Evolutionary conservation across 768 basidiomycete species (phyloP), one percentile per base, ranked within the genome.

Genomic region (Termitomyces sp.): DNA sequence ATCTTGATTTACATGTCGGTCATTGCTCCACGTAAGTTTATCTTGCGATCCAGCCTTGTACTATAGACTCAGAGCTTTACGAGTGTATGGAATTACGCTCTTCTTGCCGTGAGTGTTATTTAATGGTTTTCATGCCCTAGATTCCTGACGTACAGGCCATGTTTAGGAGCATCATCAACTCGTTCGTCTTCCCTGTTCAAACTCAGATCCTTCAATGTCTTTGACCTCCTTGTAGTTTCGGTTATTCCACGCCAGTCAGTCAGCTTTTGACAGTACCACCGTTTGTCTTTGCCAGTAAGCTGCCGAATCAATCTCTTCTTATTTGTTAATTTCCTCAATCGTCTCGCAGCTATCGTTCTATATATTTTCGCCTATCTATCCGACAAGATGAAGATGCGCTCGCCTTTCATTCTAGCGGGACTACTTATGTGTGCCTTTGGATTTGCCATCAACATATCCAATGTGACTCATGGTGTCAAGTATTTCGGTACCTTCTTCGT

Each of bases 401-500:
- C 74, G 12, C 82, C 80, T 0, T 88, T 86, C 71, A 78, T 90
- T 58, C 60, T 82, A 8, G 73, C 75, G 0, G 81, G 81, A 0
- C 77, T 81, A 4, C 18, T 72, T 1, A 73, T 84, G 68, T 77
- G 75, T 52, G 66, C 85, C 36, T 73, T 85, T 29, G 87, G 87
- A 0, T 88, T 84, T 64, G 55, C 75, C 0, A 86, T 88, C 68
- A 85, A 87, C 64, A 83, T 89, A 51, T 82, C 84, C 0, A 65
- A 77, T 13, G 80, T 70, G 0, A 62, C 79, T 0, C 65, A 66
- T 46, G 82, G 84, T 0, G 82, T 73, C 28, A 88, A 89, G 69
- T 90, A 89, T 67, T 85, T 88, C 60, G 88, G 86, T 1, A 87
- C 82, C 0, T 90, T 85, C 75, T 80, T 89, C 55, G 77, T 79